Evolutionary conservation across 257 asterid species (phyloP).

Genomic region (Solanum virginianum): DNA sequence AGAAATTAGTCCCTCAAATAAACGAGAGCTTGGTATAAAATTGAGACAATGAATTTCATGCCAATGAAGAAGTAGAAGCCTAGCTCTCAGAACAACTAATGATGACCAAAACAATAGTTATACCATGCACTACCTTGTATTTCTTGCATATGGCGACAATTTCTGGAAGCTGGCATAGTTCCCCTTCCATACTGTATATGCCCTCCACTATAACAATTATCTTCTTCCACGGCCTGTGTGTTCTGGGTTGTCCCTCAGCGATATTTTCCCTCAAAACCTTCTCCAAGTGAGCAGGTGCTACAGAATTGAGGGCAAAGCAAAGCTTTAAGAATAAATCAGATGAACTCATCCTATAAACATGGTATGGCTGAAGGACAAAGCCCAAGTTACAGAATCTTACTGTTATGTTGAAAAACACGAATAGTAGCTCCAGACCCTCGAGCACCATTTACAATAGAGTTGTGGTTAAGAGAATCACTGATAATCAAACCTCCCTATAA

Average conservation of each 20-base stretch:
- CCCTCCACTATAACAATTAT: conserved; percentile 97
- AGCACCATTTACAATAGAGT: conserved; percentile 96
- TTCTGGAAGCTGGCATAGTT: conserved; percentile 94
- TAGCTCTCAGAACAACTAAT: neutral
- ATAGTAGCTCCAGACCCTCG: conserved; percentile 97
- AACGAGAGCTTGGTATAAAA: neutral
- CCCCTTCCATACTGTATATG: conserved; percentile 99
- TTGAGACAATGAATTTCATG: neutral
- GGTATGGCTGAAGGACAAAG: neutral
- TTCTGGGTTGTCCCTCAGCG: conserved; percentile 95
- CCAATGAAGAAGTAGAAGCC: neutral
- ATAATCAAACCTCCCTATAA: conserved; percentile 85
- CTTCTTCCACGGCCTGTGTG: conserved; percentile 98
- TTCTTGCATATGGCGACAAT: conserved; percentile 92
- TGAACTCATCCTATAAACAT: neutral
- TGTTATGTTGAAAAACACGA: conserved; percentile 94
- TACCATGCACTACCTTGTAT: conserved; percentile 51
- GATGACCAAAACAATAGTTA: neutral
- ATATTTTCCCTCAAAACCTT: conserved; percentile 81
- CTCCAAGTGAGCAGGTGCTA: conserved; percentile 93
- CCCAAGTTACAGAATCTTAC: conserved; percentile 27
- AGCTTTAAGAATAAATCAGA: neutral
- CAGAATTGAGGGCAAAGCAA: conserved; percentile 12
- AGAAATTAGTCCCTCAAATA: neutral
- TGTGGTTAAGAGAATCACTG: conserved; percentile 94